Evolutionary conservation across 768 basidiomycete species (phyloP), one percentile per base, ranked within the genome.

Genomic region (Plicaturopsis crispa): DNA sequence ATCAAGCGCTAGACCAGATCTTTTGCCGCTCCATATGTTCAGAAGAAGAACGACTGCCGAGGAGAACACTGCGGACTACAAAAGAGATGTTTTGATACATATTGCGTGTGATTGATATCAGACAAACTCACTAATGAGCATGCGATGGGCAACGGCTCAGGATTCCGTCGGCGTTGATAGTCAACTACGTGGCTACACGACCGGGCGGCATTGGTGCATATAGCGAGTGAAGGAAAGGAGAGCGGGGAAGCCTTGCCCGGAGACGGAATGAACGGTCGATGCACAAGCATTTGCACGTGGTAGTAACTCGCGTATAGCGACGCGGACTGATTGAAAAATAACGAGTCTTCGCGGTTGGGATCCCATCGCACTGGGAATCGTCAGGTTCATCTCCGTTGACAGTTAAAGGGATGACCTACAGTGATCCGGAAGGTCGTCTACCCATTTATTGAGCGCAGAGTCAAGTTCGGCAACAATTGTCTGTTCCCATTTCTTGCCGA

Each of bases 371-470:
- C 60, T 62, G 5, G 45, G 44, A 35, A 50, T 52, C 18, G 43
- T 47, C 5, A 48, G 39, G 2, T n/a, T n/a, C n/a, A 65, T 65
- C 44, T 66, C 65, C 22, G 51, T 49, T 8, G 26, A 28, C 14
- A 28, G 50, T 11, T 13, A 33, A n/a, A 24, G 6, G 4, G 13
- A 12, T 10, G 4, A 48, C 60, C 33, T 38, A 69, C 69, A 50
- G 50, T 79, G 77, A 30, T 67, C 61, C 2, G 86, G 86, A 2
- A 89, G 65, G 3, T 71, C 65, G 38, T 84, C 78, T 35, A 82
- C 69, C 86, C 86, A 89, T n/a, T 73, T 69, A 47, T 88, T 86
- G 50, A 89, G 60, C 2, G 76, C 73, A 3, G 80, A 78, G 59
- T 89, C 86, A 4, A 89, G 65, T 40, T 85, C 81, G 6, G 75